Base-by-base conservation (phyloP, 2,329 filamentous ascomycete genomes). In the Cercospora citrullina region DNA sequence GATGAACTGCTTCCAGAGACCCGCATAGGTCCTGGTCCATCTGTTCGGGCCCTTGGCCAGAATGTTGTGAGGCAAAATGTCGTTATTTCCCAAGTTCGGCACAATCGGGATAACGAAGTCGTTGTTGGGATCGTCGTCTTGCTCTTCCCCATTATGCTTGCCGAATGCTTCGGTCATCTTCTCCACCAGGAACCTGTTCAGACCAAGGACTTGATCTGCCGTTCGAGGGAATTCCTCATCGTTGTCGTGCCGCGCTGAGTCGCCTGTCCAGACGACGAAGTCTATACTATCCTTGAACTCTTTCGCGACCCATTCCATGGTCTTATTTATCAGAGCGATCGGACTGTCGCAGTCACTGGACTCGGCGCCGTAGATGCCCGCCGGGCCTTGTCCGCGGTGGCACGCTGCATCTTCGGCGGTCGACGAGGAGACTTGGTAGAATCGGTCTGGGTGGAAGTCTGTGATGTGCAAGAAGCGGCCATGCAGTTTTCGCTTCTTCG, bases 1-100 rank as follows among this genome's bases (percentile, higher is more conserved):
- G 68, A 99, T 96, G 77, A 98, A 96, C 42, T 86, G 85, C 59
- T 82, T 81, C 95, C 95, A 99, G 23, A 98, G 87, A 23, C 90
- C 85, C 28, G 88, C 83, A 74, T 95, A 97, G 58, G 85, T 85
- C 67, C 87, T 87, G 0, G 96, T 91, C 90, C 94, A 97, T 71
- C 87, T 86, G 75, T 97, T 97, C 16, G 95, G 95, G 0, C 94
- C 95, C 0, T 87, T 85, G 51, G 88, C 84, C 78, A 99, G 89
- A 76, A 98, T 96, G 76, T 99, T 99, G 81, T 99, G 95, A 1
- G 95, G 95, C 68, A 97, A 87, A 67, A 99, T 94, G 76, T 99
- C 95, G 80, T 99, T 99, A 82, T 99, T 99, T 69, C 95, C 95
- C 73, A 97, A 90, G 0, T 90, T 97, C 0, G 95, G 94, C 21